phyloP scores from a whole-genome alignment of 345 rosid species.

The Turnera subulata region DNA sequence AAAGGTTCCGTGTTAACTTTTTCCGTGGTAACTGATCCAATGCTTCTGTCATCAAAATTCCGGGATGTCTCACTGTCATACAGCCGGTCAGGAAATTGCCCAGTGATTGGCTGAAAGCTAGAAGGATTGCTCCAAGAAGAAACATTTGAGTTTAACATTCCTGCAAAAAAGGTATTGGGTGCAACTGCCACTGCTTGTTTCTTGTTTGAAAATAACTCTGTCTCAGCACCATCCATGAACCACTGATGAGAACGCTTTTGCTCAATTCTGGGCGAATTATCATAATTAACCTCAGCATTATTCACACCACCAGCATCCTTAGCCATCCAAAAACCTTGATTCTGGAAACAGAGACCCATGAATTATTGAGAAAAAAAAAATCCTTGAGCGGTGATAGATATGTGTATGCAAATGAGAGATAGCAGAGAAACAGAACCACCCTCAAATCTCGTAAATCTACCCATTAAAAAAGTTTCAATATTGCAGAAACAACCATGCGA shows the following conservation, averaged over 20 bases:
- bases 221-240: conserved; percentile 42
- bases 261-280: conserved; percentile 35
- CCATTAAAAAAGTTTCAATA: no score
- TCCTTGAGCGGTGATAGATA: no score
- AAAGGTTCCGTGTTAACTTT: conserved; percentile 29
- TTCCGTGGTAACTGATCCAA: conserved; percentile 24
- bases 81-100: conserved; percentile 35
- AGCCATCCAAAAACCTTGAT: conserved; percentile 43
- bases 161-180: conserved; percentile 30
- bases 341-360: conserved; percentile 30
- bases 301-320: conserved; percentile 35
- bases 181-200: conserved; percentile 43
- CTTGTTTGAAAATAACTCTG: conserved; percentile 40
- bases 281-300: conserved; percentile 32
- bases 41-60: conserved; percentile 33
- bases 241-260: conserved; percentile 45
- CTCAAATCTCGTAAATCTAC: no score
- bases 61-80: conserved; percentile 33
- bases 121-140: conserved; percentile 41
- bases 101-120: conserved; percentile 32
- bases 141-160: conserved; percentile 32
- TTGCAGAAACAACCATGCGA: no score
- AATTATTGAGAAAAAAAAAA: neutral
- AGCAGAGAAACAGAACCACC: no score
- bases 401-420: no score